Conservation (phyloP, 495 filamentous ascomycete genomes). For the Cenococcum geophilum region DNA sequence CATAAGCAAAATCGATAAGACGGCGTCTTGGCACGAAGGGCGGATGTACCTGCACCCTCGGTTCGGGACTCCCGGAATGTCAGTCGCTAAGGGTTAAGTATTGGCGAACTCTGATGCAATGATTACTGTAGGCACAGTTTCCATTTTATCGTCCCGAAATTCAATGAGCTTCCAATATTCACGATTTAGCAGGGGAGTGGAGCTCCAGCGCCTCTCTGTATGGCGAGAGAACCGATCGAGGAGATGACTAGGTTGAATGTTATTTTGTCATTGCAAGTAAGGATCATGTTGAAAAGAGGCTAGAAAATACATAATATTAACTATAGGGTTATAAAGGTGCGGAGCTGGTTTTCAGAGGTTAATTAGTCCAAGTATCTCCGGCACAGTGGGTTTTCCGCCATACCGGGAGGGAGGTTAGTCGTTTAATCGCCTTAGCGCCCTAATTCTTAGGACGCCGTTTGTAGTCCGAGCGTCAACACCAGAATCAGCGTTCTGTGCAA, state of each 20-base stretch:
- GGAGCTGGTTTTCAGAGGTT: background rate
- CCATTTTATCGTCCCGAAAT: background rate
- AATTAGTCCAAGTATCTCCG: background rate
- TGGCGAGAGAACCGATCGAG: background rate
- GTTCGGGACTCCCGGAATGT: background rate
- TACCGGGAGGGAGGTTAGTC: background rate
- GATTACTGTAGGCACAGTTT: background rate
- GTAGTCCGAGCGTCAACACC: too few species aligned
- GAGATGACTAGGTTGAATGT: background rate
- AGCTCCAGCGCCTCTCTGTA: background rate
- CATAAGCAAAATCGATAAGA: too few species aligned
- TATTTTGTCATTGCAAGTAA: background rate
- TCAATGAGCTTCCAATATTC: background rate
- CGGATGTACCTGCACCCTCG: background rate
- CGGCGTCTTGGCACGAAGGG: too few species aligned
- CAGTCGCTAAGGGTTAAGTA: background rate
- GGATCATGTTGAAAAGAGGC: background rate
- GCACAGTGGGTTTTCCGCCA: background rate
- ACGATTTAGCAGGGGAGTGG: background rate
- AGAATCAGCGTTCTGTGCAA: too few species aligned
- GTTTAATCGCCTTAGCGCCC: too few species aligned
- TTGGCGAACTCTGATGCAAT: background rate
- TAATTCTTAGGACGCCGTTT: too few species aligned
- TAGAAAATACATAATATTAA: background rate
- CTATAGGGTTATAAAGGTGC: background rate